Percentiles rank a stretch among this genome's conserved stretches.
Evolutionary conservation across 345 rosid genomes (phyloP).

Genomic region (Kandelia obovata): DNA sequence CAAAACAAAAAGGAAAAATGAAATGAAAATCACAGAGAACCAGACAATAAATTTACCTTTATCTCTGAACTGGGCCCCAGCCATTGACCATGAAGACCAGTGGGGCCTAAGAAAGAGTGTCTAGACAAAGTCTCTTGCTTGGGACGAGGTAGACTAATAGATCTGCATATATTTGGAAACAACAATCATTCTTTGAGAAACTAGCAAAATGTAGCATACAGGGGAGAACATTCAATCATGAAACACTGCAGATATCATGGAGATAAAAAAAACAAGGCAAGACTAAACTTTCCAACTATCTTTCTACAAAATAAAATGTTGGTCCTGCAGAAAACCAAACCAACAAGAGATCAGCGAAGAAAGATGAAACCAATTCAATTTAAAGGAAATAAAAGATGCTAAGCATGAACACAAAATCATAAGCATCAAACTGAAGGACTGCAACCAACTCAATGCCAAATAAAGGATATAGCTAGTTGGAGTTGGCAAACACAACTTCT

Average conservation of each 20-base stretch:
- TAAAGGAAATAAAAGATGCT: no score
- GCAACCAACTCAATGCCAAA: no score
- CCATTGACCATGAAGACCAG: constrained; percentile 88
- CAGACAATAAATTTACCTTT: constrained; percentile 49
- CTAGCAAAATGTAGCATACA: background rate
- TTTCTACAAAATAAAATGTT: background rate
- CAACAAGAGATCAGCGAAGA: no score
- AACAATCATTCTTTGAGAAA: background rate
- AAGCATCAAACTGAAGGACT: no score
- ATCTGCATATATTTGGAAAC: constrained; percentile 42
- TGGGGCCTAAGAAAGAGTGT: constrained; percentile 87
- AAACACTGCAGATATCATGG: background rate
- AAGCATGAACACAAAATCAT: no score
- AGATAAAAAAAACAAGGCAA: background rate
- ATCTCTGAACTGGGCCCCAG: constrained; percentile 65
- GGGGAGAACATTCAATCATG: background rate
- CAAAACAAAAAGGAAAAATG: background rate
- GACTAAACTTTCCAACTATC: background rate
- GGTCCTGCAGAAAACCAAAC: no score
- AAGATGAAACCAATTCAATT: no score
- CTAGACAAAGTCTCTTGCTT: constrained; percentile 91
- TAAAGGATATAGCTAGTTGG: no score
- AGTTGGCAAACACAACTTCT: no score
- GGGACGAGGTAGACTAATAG: constrained; percentile 47
- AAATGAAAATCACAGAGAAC: background rate